Evolutionary conservation across 139 green algal species (phyloP).

Genomic region (Ettlia oleoabundans): DNA sequence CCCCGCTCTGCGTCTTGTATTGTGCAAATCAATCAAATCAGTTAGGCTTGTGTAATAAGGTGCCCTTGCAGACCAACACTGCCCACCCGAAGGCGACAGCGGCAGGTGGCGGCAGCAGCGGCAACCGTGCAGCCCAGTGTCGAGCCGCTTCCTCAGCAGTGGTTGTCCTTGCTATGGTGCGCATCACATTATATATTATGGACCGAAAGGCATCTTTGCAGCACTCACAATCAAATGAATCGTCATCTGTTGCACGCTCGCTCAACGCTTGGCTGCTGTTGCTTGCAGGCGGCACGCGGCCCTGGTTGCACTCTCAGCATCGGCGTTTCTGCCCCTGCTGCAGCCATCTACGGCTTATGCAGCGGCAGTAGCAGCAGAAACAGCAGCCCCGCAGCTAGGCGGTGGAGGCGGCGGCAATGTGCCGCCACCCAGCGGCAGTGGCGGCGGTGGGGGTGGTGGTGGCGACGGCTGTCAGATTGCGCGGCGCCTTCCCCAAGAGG

Average conservation of each 20-base stretch:
- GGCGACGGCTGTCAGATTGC: neutral
- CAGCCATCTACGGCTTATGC: no score
- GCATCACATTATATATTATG: neutral
- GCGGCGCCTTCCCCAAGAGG: slow-evolving; percentile 4
- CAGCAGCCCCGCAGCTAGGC: slow-evolving; percentile 12
- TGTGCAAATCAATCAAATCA: no score
- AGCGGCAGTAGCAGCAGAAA: neutral
- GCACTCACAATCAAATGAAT: neutral
- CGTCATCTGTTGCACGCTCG: neutral
- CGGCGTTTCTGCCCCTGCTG: slow-evolving; percentile 6
- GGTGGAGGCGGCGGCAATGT: slow-evolving; percentile 3
- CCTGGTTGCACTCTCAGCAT: slow-evolving; percentile 3
- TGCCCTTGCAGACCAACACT: neutral
- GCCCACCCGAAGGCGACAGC: neutral
- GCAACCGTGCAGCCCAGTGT: neutral
- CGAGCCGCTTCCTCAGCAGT: neutral
- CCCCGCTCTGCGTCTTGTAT: no score
- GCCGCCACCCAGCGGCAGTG: neutral
- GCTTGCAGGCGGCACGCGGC: slow-evolving; percentile 31
- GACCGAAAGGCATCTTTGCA: neutral
- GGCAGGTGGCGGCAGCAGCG: neutral
- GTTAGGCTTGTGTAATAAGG: no score
- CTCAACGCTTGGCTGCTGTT: neutral
- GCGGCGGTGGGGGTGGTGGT: slow-evolving; percentile 16
- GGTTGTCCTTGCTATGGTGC: neutral